Base-by-base conservation (phyloP, 1,139 yeast genomes). In the Debaryomyces fabryi region DNA sequence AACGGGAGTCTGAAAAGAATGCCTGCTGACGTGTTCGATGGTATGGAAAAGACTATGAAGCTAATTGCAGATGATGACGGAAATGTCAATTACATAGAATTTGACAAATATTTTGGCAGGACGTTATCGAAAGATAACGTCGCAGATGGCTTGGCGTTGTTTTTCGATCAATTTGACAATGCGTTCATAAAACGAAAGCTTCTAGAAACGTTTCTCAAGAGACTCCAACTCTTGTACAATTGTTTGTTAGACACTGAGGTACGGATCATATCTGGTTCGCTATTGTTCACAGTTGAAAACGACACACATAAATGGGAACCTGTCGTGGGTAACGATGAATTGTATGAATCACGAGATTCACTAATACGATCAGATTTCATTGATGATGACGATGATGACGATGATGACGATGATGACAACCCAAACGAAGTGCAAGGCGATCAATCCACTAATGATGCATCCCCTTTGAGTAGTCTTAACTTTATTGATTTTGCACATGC, bases 401-500 rank as follows among this genome's bases (percentile, higher is more conserved):
- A 67, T 18, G 68, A 62, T 12, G 69, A 67, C 0, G 74, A 67
- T 18, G 68, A 62, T 12, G 69, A 67, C 0, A 74, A 67, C 7
- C 74, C 68, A 1, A 70, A 62, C 2, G 70, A 66, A 2, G 68
- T 60, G 0, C 62, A 52, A 4, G 64, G 58, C 2, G 64, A 58
- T 1, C 59, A 4, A 58, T 62, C 7, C 57, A 56, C 2, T 50
- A 54, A 15, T 61, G 51, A 29, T 49, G 49, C 29, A 46, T 52
- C 20, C 51, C 68, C 49, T 5, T 39, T 51, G 15, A 81, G 89
- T 54, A 70, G 82, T 6, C 72, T 90, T 42, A 76, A 83, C 41
- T 59, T 92, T 48, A 90, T 93, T 13, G 99, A 93, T 64, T 91
- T 93, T 74, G 98, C 97, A 0, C 98, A 92, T 64, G 82, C 97